phyloP scores from a whole-genome alignment of 306 rosid species.

The Cyclanthera cordifolia region DNA sequence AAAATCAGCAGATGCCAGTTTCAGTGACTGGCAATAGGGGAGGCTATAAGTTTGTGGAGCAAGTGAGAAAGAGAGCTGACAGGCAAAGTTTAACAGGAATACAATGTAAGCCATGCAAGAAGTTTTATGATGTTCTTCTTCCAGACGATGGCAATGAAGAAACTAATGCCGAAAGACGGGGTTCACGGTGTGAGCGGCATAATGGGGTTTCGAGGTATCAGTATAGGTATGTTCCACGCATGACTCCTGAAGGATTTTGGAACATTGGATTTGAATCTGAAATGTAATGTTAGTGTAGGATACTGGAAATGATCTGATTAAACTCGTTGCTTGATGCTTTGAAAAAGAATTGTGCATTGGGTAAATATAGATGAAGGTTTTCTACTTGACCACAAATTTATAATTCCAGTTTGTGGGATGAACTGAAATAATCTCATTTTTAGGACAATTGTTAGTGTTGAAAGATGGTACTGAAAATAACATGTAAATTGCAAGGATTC shows the following conservation, averaged over 20 bases:
- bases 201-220: conserved; percentile 97
- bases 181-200: conserved; percentile 72
- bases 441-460: not conserved
- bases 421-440: not conserved
- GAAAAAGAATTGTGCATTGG: not conserved
- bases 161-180: conserved; percentile 25
- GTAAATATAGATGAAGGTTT: not conserved
- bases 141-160: conserved; percentile 39
- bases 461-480: no score
- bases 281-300: conserved; percentile 23
- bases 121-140: conserved; percentile 87
- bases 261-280: conserved; percentile 97
- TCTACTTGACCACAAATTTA: no score
- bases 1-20: conserved; percentile 36
- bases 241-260: conserved; percentile 99
- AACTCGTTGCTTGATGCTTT: not conserved
- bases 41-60: conserved; percentile 69
- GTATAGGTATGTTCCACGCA: conserved; percentile 74
- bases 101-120: conserved; percentile 86
- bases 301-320: not conserved
- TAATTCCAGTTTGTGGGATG: not conserved
- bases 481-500: no score
- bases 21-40: conserved; percentile 26
- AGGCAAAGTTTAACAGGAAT: conserved; percentile 79
- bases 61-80: conserved; percentile 87